Base-by-base conservation (phyloP, 2,329 filamentous ascomycete genomes). In the Cercospora berteroae region DNA sequence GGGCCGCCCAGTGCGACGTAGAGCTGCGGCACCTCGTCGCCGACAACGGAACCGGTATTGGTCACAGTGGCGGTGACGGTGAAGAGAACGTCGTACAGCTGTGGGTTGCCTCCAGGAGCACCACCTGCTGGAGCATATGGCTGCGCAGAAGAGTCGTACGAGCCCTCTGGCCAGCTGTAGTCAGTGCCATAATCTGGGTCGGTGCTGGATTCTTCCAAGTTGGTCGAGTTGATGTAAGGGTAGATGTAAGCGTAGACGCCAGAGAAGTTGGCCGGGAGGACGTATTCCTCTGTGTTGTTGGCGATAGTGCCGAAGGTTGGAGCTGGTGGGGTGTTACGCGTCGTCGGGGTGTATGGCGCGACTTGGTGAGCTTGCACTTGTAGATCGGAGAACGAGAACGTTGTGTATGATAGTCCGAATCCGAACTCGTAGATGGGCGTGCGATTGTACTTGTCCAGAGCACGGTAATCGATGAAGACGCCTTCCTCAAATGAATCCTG, bases 1-100 rank as follows among this genome's bases (percentile, higher is more conserved):
- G 90, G 85, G 0, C 92, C 93, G 60, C 94, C 94, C 2, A 96
- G 90, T 31, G 86, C 88, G 64, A 98, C 77, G 79, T 98, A 85
- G 13, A 93, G 80, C 82, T 95, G 92, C 0, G 89, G 84, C 1
- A 95, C 85, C 76, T 92, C 90, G 48, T 92, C 90, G 29, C 90
- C 90, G 1, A 79, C 82, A 0, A 87, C 72, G 0, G 79, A 74
- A 36, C 92, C 92, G 2, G 86, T 91, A 83, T 96, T 95, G 71
- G 84, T 89, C 69, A 95, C 84, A 16, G 85, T 87, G 0, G 88
- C 89, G 0, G 86, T 86, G 18, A 91, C 86, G 10, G 83, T 87
- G 82, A 89, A 93, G 57, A 93, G 74, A 0, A 88, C 81, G 68
- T 93, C 90, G 81, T 87, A 93, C 1, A 93, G 85, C 65, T 80